Percentiles rank a stretch among this genome's conserved stretches.
phyloP scores from a whole-genome alignment of 2,329 filamentous ascomycete genomes.

The Fusarium torreyae region DNA sequence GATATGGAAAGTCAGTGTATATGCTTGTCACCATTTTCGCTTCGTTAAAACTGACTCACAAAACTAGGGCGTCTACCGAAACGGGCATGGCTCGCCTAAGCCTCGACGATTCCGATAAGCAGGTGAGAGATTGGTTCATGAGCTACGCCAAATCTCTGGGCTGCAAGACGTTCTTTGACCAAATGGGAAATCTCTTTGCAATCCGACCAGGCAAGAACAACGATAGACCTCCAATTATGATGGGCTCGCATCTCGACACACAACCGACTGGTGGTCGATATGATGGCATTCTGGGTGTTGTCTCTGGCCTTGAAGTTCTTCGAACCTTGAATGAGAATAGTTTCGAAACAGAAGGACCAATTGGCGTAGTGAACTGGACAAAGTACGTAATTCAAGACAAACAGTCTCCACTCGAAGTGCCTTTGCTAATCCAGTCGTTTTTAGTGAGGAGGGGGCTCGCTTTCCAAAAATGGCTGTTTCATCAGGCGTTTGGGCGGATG shows the following conservation, averaged over 20 bases:
- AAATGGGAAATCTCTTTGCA: slow-evolving; percentile 16
- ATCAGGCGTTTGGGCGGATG: slow-evolving; percentile 8
- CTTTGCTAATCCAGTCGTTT: too few species aligned
- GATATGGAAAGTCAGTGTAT: slow-evolving; percentile 16
- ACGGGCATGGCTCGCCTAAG: slow-evolving; percentile 14
- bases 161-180: background rate
- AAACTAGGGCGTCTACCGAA: slow-evolving; percentile 1
- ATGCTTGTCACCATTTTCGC: too few species aligned
- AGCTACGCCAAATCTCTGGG: slow-evolving; percentile 9
- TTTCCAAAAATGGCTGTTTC: slow-evolving; percentile 24
- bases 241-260: slow-evolving; percentile 15
- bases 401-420: too few species aligned
- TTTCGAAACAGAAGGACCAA: background rate
- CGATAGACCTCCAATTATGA: background rate
- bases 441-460: slow-evolving; percentile 6
- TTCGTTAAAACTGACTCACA: fast-evolving
- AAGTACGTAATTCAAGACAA: background rate
- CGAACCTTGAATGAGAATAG: background rate
- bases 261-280: slow-evolving; percentile 10
- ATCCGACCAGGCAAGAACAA: background rate
- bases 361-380: slow-evolving; percentile 21
- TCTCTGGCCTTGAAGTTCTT: slow-evolving; percentile 7
- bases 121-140: slow-evolving; percentile 24
- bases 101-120: slow-evolving; percentile 17
- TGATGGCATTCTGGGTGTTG: slow-evolving; percentile 14